These are phyloP conservation scores for Pythium angustatum DNA, from an alignment of 352 stramenopile genomes.

Conservation along the genomic window DNA sequence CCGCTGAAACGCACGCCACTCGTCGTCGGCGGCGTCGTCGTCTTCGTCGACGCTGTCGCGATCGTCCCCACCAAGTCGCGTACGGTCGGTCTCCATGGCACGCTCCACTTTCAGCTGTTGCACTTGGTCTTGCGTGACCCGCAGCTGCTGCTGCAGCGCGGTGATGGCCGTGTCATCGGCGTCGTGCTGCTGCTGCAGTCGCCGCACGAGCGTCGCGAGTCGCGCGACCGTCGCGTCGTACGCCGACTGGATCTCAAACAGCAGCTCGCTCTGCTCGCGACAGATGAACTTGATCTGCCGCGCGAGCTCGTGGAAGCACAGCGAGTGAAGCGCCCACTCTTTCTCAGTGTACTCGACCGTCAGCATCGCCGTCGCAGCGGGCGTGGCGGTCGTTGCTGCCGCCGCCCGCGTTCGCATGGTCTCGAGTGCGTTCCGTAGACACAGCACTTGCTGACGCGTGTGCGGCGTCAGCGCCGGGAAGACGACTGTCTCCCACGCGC, in stretches of 20 bases:
- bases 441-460: conserved; percentile 70
- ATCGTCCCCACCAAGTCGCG: neutral
- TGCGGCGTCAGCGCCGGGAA: conserved; percentile 67
- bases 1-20: conserved; percentile 34
- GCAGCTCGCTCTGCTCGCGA: conserved; percentile 71
- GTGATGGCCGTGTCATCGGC: neutral
- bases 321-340: conserved; percentile 65
- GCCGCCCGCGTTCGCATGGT: conserved; percentile 41
- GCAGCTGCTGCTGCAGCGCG: conserved; percentile 1
- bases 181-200: neutral
- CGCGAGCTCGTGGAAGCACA: conserved; percentile 76
- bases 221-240: conserved; percentile 46
- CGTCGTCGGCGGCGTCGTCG: conserved; percentile 16
- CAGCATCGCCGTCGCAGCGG: neutral
- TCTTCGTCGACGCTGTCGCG: conserved; percentile 27
- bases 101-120: neutral
- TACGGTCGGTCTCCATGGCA: neutral
- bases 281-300: conserved; percentile 78
- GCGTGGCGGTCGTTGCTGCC: neutral
- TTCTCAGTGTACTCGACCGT: conserved; percentile 50
- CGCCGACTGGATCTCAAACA: conserved; percentile 54
- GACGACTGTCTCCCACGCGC: conserved; percentile 70
- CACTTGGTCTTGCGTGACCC: neutral
- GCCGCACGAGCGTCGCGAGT: conserved; percentile 16
- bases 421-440: conserved; percentile 60